These are phyloP conservation scores for Calonectria montana DNA, from an alignment of 2,329 filamentous ascomycete genomes.

Conservation along the genomic window DNA sequence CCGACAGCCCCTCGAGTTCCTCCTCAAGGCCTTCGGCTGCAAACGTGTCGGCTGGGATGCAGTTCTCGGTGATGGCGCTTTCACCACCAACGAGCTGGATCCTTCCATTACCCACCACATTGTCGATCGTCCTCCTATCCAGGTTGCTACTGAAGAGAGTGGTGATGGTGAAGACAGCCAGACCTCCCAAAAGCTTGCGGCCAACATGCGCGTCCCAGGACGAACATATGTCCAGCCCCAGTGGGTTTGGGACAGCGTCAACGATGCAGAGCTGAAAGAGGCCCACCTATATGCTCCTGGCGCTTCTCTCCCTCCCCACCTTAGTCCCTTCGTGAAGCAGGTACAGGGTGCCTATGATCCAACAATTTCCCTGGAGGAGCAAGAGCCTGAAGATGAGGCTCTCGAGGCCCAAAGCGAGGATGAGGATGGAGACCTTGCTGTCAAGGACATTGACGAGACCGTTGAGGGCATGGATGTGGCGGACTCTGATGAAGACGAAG, in stretches of 20 bases:
- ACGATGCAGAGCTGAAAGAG: slow-evolving; percentile 88
- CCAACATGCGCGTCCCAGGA: slow-evolving; percentile 85
- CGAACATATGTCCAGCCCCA: slow-evolving; percentile 95
- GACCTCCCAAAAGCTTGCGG: slow-evolving; percentile 67
- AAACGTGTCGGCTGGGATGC: slow-evolving; percentile 96
- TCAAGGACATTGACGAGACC: slow-evolving; percentile 54
- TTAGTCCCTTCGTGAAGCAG: slow-evolving; percentile 94
- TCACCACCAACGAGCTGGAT: slow-evolving; percentile 89
- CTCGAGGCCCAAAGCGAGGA: slow-evolving; percentile 74
- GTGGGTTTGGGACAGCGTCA: slow-evolving; percentile 98
- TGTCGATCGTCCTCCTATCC: slow-evolving; percentile 86
- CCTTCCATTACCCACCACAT: slow-evolving; percentile 95
- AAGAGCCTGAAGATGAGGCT: slow-evolving; percentile 88
- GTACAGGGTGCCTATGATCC: slow-evolving; percentile 93
- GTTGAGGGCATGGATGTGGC: slow-evolving; percentile 63
- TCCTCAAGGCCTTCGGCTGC: slow-evolving; percentile 93
- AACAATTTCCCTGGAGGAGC: slow-evolving; percentile 84
- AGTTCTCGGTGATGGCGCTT: slow-evolving; percentile 90
- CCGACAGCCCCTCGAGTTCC: slow-evolving; percentile 88
- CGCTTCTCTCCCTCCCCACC: slow-evolving; percentile 88
- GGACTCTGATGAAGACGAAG: slow-evolving; percentile 59
- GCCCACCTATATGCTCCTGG: slow-evolving; percentile 92
- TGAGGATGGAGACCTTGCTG: slow-evolving; percentile 45
- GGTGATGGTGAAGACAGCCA: slow-evolving; percentile 69
- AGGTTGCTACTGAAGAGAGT: slow-evolving; percentile 64